Evolutionary conservation across 768 basidiomycete species (phyloP), one percentile per base, ranked within the genome.

Genomic region (Hygrophoropsis aurantiaca): DNA sequence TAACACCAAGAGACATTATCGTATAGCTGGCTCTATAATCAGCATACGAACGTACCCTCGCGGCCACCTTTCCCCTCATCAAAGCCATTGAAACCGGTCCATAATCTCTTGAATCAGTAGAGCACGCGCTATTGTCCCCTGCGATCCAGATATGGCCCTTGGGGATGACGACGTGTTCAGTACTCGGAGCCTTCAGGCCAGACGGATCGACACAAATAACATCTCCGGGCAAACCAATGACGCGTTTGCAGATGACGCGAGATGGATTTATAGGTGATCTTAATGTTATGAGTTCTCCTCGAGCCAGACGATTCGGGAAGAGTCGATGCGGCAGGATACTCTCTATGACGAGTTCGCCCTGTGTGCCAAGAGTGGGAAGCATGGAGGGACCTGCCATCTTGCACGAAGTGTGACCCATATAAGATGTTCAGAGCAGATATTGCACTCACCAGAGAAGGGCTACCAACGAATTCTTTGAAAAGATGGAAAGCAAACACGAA

Each of bases 141-240:
- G 73, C 79, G 24, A 95, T 73, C 95, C 95, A 97, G 19, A 95
- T 65, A 62, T 95, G 88, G 3, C 93, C 91, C 57, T 78, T 79
- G 1, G 95, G 95, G 9, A 97, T 69, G 21, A 82, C 60, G 13
- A 94, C 77, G 57, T 92, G 89, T 50, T 87, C 87, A 13, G 74
- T 75, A 10, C 83, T 81, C 9, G 84, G 80, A 8, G 80, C 83
- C 40, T 70, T 69, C 42, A 65, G 53, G 4, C 86, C 87, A 3
- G 85, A 85, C 16, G 94, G 94, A 62, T 98, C 93, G 18, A 93
- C 86, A 51, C 90, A 92, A 24, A 98, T 63, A 27, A 84, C 69
- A 66, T 97, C 95, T 4, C 95, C 94, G 19, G 93, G 87, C 19
- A 98, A 70, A 2, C 94, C 95, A 27, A 95, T 76, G 10, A 98